Percentiles rank a stretch among this genome's conserved stretches.
phyloP scores from a whole-genome alignment of 345 rosid genomes.

The Citropsis articulata region DNA sequence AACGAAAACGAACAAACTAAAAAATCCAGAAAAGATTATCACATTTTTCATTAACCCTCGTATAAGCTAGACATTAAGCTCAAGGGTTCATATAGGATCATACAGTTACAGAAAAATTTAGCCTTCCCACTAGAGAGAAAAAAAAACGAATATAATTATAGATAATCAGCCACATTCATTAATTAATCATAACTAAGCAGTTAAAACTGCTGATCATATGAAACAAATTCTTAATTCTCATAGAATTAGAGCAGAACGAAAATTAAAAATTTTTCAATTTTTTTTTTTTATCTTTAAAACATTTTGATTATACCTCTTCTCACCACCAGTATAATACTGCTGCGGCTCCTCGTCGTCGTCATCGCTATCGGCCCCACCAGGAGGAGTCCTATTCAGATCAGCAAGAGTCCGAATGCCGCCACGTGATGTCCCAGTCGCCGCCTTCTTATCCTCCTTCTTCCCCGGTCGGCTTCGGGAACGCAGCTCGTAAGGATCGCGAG shows the following conservation, averaged over 20 bases:
- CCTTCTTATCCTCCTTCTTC: constrained; percentile 30
- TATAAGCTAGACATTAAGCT: background rate
- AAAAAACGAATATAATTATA: too few relatives aligned
- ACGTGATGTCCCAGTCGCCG: constrained; percentile 35
- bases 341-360: constrained; percentile 56
- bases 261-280: too few relatives aligned
- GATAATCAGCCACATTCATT: too few relatives aligned
- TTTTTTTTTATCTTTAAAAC: too few relatives aligned
- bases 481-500: constrained; percentile 51
- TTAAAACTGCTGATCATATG: too few relatives aligned
- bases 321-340: constrained; percentile 84
- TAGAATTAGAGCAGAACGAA: background rate
- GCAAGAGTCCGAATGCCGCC: constrained; percentile 71
- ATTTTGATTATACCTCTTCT: constrained; percentile 51
- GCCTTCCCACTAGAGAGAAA: too few relatives aligned
- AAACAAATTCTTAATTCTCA: background rate
- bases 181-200: too few relatives aligned
- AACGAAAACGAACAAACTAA: too few relatives aligned
- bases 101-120: background rate
- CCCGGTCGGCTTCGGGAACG: constrained; percentile 47
- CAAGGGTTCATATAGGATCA: background rate
- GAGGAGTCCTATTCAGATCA: constrained; percentile 70
- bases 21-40: background rate
- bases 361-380: constrained; percentile 19
- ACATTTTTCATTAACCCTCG: background rate